Percentiles rank a stretch among this genome's conserved stretches.
These are phyloP conservation scores for Podila horticola DNA, from an alignment of 192 early-diverging fungal genomes.

Conservation along the genomic window DNA sequence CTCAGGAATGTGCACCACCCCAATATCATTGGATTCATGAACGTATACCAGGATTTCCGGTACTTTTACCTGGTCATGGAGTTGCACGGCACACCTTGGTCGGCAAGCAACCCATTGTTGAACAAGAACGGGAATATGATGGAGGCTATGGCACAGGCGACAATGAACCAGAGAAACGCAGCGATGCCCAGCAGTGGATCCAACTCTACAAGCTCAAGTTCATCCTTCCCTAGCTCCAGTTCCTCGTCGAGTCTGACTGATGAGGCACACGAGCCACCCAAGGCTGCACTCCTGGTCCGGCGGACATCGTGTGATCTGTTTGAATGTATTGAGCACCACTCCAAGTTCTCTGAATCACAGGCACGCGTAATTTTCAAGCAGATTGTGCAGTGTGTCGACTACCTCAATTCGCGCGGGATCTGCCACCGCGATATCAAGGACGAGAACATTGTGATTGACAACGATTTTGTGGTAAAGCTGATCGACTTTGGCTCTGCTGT, in stretches of 20 bases:
- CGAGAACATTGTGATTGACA: slow-evolving; percentile 76
- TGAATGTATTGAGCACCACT: slow-evolving; percentile 79
- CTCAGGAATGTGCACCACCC: slow-evolving; percentile 62
- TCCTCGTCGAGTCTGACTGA: slow-evolving; percentile 36
- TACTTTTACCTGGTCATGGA: slow-evolving; percentile 71
- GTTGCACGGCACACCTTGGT: slow-evolving; percentile 66
- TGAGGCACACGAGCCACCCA: slow-evolving; percentile 17
- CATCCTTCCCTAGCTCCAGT: slow-evolving; percentile 21
- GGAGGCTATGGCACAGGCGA: slow-evolving; percentile 43
- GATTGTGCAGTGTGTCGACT: slow-evolving; percentile 70
- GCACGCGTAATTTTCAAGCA: slow-evolving; percentile 77
- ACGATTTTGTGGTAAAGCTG: slow-evolving; percentile 66
- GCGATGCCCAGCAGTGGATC: slow-evolving; percentile 12
- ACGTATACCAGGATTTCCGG: slow-evolving; percentile 54
- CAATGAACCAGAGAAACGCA: slow-evolving; percentile 17
- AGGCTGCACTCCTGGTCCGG: slow-evolving; percentile 54
- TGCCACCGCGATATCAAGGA: slow-evolving; percentile 89
- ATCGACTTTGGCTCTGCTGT: slow-evolving; percentile 77
- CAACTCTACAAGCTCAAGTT: slow-evolving; percentile 31
- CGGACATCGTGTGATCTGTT: slow-evolving; percentile 76
- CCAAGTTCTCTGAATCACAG: slow-evolving; percentile 68
- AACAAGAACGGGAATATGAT: slow-evolving; percentile 31
- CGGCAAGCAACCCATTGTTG: slow-evolving; percentile 33
- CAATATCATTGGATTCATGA: slow-evolving; percentile 72
- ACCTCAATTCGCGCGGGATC: slow-evolving; percentile 69